phyloP scores from a whole-genome alignment of 2,329 filamentous ascomycete genomes.

The Venturia asperata region DNA sequence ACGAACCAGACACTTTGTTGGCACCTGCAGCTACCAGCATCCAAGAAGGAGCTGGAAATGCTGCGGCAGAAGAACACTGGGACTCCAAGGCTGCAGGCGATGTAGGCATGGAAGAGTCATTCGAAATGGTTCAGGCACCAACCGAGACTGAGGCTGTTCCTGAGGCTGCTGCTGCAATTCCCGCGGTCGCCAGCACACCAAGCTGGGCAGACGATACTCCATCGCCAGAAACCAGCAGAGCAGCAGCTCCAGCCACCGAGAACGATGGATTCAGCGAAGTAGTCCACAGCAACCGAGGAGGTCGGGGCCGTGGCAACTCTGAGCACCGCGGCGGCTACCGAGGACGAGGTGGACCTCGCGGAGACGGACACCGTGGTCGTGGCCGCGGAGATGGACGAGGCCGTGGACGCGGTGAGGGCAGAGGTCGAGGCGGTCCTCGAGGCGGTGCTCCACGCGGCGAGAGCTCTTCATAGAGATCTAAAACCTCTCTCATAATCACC shows the following conservation, averaged over 20 bases:
- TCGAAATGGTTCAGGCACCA: slow-evolving; percentile 67
- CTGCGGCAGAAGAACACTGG: slow-evolving; percentile 60
- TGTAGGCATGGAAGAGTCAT: slow-evolving; percentile 54
- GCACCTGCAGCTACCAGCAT: slow-evolving; percentile 34
- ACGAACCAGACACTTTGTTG: slow-evolving; percentile 25
- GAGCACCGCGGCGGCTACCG: slow-evolving; percentile 43
- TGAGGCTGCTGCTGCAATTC: slow-evolving; percentile 30
- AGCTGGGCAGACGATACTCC: slow-evolving; percentile 76
- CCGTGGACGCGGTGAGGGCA: slow-evolving; percentile 29
- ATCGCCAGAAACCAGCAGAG: slow-evolving; percentile 24
- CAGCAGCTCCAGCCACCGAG: slow-evolving; percentile 28
- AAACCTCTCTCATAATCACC: not conserved
- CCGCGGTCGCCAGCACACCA: slow-evolving; percentile 47
- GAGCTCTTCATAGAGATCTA: not conserved
- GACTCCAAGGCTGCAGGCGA: slow-evolving; percentile 44
- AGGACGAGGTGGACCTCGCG: slow-evolving; percentile 48
- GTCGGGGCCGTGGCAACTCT: slow-evolving; percentile 43
- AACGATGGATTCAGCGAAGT: slow-evolving; percentile 69
- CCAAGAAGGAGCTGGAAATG: slow-evolving; percentile 39
- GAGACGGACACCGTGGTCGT: slow-evolving; percentile 34
- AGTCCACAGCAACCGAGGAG: slow-evolving; percentile 32
- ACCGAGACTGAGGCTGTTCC: slow-evolving; percentile 65
- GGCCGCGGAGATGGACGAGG: slow-evolving; percentile 33
- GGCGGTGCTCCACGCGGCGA: slow-evolving; percentile 13
- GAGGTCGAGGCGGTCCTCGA: slow-evolving; percentile 33